phyloP scores from a whole-genome alignment of 352 stramenopile species.

The Globisporangium megalacanthum region DNA sequence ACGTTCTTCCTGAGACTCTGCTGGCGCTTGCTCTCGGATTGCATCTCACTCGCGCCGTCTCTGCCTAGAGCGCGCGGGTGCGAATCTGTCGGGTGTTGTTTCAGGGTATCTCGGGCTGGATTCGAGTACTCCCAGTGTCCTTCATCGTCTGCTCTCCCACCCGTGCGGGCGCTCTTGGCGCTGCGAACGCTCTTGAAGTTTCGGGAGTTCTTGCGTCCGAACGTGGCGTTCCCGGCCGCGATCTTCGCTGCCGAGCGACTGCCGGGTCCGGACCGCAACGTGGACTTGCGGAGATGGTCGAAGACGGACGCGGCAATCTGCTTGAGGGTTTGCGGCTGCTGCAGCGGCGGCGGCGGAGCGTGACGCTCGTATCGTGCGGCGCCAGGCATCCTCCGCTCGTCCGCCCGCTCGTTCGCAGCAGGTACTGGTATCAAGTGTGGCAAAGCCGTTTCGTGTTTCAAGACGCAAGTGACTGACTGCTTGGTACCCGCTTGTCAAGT shows the following conservation, averaged over 20 bases:
- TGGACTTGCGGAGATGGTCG: conserved; percentile 5
- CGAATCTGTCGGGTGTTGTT: not conserved
- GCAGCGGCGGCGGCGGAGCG: not conserved
- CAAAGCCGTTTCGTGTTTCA: too few relatives aligned
- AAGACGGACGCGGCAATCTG: conserved; percentile 10
- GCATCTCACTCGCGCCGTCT: not conserved
- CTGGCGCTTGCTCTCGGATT: conserved; percentile 1
- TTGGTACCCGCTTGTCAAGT: too few relatives aligned
- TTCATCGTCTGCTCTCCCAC: conserved; percentile 1
- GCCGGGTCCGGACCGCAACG: not conserved
- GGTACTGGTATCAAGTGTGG: too few relatives aligned
- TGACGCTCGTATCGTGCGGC: conserved; percentile 4
- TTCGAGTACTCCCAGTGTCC: conserved; percentile 9
- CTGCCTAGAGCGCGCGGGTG: not conserved
- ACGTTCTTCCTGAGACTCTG: conserved; percentile 5
- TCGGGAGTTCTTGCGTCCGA: conserved; percentile 3
- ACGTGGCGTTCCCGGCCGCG: conserved; percentile 2
- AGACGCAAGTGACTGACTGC: too few relatives aligned
- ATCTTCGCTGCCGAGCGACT: conserved; percentile 1
- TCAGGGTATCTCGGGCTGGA: conserved; percentile 1
- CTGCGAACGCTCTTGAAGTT: conserved; percentile 9
- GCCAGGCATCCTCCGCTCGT: not conserved
- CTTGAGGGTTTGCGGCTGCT: conserved; percentile 2
- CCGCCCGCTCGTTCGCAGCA: too few relatives aligned
- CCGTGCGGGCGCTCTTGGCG: conserved; percentile 5